Percentiles rank a stretch among this genome's conserved stretches.
These are phyloP conservation scores for Vitis vinifera DNA, from an alignment of 164 flowering plant genomes.

Conservation along the genomic window ASM3070453v1 NC_081821.1:3749501-3750000, in stretches of 20 bases:
- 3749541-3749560: too few species aligned
- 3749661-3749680: too few species aligned
- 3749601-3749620: too few species aligned
- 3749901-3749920: slow-evolving; percentile 36
- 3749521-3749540: too few species aligned
- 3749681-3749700: too few species aligned
- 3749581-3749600: too few species aligned
- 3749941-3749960: background rate
- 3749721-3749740: background rate
- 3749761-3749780: background rate
- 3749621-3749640: too few species aligned
- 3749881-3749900: slow-evolving; percentile 76
- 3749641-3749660: too few species aligned
- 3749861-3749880: slow-evolving; percentile 83
- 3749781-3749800: slow-evolving; percentile 58
- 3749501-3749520: background rate
- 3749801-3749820: slow-evolving; percentile 86
- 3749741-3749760: background rate
- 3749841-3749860: slow-evolving; percentile 98
- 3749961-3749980: slow-evolving; percentile 17
- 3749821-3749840: slow-evolving; percentile 68
- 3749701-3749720: too few species aligned
- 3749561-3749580: too few species aligned
- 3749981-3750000: slow-evolving; percentile 18
- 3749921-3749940: slow-evolving; percentile 17